phyloP scores from a whole-genome alignment of 352 stramenopile species.

The Phytophthora cryptogea region DNA sequence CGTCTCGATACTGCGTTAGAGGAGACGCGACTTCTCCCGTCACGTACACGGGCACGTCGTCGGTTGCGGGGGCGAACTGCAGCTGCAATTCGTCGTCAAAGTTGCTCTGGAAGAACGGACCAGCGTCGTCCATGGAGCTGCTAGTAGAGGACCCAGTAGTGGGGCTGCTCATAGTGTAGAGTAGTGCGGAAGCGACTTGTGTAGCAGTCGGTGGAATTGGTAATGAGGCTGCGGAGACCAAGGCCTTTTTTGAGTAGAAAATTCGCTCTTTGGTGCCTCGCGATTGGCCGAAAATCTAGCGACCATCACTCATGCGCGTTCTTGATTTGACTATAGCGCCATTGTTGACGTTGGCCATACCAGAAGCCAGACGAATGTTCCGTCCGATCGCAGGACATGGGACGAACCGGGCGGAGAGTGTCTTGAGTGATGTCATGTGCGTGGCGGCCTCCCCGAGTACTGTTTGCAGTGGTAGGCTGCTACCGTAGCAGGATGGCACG shows the following conservation, averaged over 20 bases:
- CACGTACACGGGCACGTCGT: conserved; percentile 11
- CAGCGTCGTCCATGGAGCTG: conserved; percentile 15
- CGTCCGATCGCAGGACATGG: conserved; percentile 10
- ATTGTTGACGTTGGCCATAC: conserved; percentile 21
- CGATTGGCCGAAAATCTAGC: conserved; percentile 23
- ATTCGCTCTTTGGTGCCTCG: conserved; percentile 10
- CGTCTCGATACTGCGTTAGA: conserved; percentile 50
- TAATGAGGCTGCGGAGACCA: conserved; percentile 16
- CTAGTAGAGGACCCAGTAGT: conserved; percentile 19
- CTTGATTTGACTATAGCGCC: background rate
- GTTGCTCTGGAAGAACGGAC: conserved; percentile 25
- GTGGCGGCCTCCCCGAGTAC: no score
- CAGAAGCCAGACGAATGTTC: conserved; percentile 23
- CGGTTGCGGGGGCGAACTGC: conserved; percentile 23
- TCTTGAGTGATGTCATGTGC: no score
- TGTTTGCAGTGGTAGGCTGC: no score
- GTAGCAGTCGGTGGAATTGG: conserved; percentile 12
- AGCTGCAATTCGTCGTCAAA: conserved; percentile 42
- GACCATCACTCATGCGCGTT: background rate
- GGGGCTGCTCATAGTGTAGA: conserved; percentile 28
- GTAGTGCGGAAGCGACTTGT: conserved; percentile 15
- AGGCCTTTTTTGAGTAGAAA: conserved; percentile 24
- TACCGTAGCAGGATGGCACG: no score
- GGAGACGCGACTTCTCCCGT: conserved; percentile 18
- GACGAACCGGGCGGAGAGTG: background rate